A percentile compares a stretch with the other conserved stretches of the same genome.
Evolutionary conservation across 352 stramenopile species (phyloP).

Genomic region (Pythium rishiriense): DNA sequence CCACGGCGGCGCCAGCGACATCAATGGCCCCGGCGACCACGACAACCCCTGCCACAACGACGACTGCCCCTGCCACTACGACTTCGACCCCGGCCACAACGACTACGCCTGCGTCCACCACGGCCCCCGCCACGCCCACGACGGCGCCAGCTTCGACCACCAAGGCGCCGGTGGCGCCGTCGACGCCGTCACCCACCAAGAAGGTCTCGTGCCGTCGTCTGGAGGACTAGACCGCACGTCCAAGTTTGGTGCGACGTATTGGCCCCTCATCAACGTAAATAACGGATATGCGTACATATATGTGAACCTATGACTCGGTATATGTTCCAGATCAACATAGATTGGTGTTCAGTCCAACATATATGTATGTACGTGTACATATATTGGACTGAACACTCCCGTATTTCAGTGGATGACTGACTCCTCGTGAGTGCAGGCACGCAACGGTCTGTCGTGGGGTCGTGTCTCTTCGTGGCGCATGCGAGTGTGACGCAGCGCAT

Average conservation of each 20-base stretch:
- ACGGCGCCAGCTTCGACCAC: conserved; percentile 5
- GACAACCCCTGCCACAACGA: background rate
- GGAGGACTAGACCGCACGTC: background rate
- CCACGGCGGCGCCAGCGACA: background rate
- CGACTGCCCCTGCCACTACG: too few relatives aligned
- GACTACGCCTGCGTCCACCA: too few relatives aligned
- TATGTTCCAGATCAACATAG: too few relatives aligned
- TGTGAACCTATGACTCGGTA: too few relatives aligned
- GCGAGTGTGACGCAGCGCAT: too few relatives aligned
- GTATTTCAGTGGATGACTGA: background rate
- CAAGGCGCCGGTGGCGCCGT: background rate
- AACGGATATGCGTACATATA: background rate
- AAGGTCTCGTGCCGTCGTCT: conserved; percentile 3
- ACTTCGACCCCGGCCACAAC: too few relatives aligned
- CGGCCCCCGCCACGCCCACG: conserved; percentile 3
- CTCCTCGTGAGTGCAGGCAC: background rate
- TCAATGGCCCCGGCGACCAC: too few relatives aligned
- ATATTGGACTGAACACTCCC: background rate
- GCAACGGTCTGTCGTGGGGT: background rate
- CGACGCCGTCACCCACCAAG: background rate
- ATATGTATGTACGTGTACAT: background rate
- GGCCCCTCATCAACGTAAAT: background rate
- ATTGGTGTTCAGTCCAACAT: too few relatives aligned
- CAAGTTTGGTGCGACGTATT: background rate
- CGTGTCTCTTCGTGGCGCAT: background rate